These are phyloP conservation scores for Aspergillus sclerotialis DNA, from an alignment of 2,329 filamentous ascomycete species.

Conservation along the genomic window DNA sequence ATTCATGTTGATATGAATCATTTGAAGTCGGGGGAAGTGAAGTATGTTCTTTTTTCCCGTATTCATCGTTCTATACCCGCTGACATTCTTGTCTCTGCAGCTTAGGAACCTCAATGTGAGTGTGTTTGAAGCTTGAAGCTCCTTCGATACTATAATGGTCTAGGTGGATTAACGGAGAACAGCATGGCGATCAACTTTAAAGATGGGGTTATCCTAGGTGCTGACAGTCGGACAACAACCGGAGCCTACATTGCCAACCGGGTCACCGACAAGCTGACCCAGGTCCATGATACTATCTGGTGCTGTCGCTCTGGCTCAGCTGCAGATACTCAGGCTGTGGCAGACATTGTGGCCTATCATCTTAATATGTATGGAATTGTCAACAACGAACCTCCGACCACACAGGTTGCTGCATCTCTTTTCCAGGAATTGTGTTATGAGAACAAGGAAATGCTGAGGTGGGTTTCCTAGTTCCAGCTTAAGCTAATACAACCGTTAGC, in stretches of 20 bases:
- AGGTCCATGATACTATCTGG: constrained; percentile 98
- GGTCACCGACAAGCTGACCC: constrained; percentile 98
- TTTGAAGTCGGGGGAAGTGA: constrained; percentile 97
- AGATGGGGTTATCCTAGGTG: constrained; percentile 92
- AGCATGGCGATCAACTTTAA: constrained; percentile 99
- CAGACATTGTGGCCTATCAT: constrained; percentile 96
- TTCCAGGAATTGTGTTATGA: constrained; percentile 98
- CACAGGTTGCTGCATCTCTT: constrained; percentile 87
- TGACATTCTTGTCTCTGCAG: constrained; percentile 44
- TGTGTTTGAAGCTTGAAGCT: constrained; percentile 13
- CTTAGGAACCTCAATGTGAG: constrained; percentile 94
- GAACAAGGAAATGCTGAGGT: constrained; percentile 93
- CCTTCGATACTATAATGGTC: constrained; percentile 12
- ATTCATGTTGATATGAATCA: constrained; percentile 99
- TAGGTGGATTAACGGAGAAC: constrained; percentile 20
- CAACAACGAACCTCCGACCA: constrained; percentile 85
- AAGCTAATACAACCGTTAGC: too few relatives aligned
- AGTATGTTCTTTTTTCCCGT: constrained; percentile 54
- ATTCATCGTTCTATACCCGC: constrained; percentile 5
- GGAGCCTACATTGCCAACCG: constrained; percentile 98
- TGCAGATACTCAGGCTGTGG: constrained; percentile 94
- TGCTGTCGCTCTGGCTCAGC: constrained; percentile 97
- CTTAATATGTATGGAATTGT: constrained; percentile 85
- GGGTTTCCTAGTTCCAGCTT: too few relatives aligned
- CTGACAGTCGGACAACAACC: constrained; percentile 94